These are phyloP conservation scores for Xylaria curta DNA, from an alignment of 495 filamentous ascomycete species.

Conservation along the genomic window DNA sequence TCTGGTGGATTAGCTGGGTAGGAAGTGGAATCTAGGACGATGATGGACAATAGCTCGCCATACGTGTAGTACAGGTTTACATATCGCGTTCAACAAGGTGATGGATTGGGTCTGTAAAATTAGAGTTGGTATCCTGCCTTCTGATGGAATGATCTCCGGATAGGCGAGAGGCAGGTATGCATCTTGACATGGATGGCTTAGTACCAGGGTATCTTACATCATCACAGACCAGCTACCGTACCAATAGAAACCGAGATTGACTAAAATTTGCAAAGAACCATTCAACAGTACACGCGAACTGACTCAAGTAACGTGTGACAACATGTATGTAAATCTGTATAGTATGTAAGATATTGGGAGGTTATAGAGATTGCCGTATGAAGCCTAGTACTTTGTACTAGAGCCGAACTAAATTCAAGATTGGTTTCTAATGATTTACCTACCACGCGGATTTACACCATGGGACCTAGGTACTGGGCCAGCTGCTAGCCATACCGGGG, in stretches of 20 bases:
- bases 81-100: background rate
- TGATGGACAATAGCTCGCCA: background rate
- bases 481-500: background rate
- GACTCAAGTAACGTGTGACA: conserved; percentile 4
- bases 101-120: background rate
- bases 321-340: background rate
- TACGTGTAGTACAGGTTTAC: background rate
- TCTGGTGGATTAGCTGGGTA: background rate
- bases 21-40: background rate
- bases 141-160: background rate
- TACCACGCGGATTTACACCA: too few species aligned
- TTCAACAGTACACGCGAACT: background rate
- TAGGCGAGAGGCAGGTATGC: background rate
- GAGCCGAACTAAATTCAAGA: conserved; percentile 3
- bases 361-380: conserved; percentile 10
- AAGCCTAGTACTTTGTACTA: background rate
- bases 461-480: background rate
- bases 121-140: too few species aligned
- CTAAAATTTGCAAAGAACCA: background rate
- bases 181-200: conserved; percentile 15
- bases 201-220: background rate
- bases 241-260: background rate
- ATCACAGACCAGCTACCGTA: background rate
- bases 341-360: background rate
- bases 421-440: background rate